These are phyloP conservation scores for Ceratobasidium sp. DNA, from an alignment of 1,284 basidiomycete genomes.

Conservation along the genomic window DNA sequence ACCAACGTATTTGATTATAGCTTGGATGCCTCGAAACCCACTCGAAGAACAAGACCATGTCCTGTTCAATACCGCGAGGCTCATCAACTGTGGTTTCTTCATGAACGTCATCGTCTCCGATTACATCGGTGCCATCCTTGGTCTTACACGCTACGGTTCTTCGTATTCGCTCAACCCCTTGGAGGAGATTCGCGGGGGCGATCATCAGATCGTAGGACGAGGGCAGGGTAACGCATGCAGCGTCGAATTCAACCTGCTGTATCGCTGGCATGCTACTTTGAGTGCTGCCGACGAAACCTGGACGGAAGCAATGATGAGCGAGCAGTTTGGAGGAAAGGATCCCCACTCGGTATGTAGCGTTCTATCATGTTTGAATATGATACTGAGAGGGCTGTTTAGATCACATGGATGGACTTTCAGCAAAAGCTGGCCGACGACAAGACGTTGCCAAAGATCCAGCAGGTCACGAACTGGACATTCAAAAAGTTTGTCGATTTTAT, in stretches of 20 bases:
- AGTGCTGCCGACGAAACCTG: conserved; percentile 46
- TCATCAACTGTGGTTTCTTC: conserved; percentile 78
- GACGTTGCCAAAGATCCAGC: neutral
- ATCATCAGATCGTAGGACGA: conserved; percentile 61
- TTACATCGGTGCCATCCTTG: conserved; percentile 75
- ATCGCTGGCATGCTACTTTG: conserved; percentile 51
- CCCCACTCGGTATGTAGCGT: neutral
- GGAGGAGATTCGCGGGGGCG: conserved; percentile 53
- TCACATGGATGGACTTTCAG: neutral
- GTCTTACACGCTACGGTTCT: conserved; percentile 65
- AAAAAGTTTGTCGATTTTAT: neutral
- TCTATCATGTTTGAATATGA: neutral
- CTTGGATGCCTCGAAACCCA: conserved; percentile 44
- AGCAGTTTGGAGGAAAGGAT: conserved; percentile 6
- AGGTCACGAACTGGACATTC: neutral
- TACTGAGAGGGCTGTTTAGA: neutral
- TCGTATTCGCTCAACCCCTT: conserved; percentile 70
- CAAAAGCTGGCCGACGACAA: conserved; percentile 3
- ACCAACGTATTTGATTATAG: conserved; percentile 43
- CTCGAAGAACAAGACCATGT: conserved; percentile 71
- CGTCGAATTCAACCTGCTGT: conserved; percentile 67
- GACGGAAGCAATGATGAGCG: conserved; percentile 37
- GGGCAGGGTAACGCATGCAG: conserved; percentile 77
- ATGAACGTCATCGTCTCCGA: conserved; percentile 68
- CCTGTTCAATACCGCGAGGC: conserved; percentile 74